Base-by-base conservation (phyloP, 176 grass and related monocot genomes). In the Lolium multiflorum region DNA sequence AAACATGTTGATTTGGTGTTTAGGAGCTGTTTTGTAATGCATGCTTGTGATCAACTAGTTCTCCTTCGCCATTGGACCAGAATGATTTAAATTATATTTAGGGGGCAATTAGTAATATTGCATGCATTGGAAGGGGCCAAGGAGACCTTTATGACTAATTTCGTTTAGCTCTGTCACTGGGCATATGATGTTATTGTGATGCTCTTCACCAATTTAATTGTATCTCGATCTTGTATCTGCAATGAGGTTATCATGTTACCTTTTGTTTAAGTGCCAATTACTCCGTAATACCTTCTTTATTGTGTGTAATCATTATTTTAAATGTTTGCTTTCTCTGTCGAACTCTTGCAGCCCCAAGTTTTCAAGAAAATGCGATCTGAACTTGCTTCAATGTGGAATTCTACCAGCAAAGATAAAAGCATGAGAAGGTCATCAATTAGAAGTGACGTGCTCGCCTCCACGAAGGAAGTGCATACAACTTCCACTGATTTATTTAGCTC, bases 361-460 rank as follows among this genome's bases (percentile, higher is more conserved):
- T 98, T 96, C 71, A 92, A 83, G 81, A 96, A 84, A 88, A 94
- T 98, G 75, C 88, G 39, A 70, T 89, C 90, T 84, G 96, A 98
- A 81, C 92, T 96, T 88, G 91, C 92, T 91, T 94, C 92, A 49
- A 94, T 98, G 92, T 98, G 96, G 96, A 89, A 75, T 92, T 90
- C 82, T 79, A 91, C 67, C 37, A 88, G 78, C 71, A 98, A 91
- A 75, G 50, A 77, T 79, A 95, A 84, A 94, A 86, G 77, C 74
- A 41, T 88, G 75, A 94, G 96, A 85, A 96, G 91, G 76, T 92
- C 90, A 38, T 94, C 91, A 71, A 78, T 83, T 56, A 92, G 86
- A 89, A 90, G 84, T 37, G 84, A 84, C 77, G 85, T 98, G 77
- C 88, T 89, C 74, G 65, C 79, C 35, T 92, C 84, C 75, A 54